Evolutionary conservation across 2,329 filamentous ascomycete species (phyloP).

Genomic region (Ascochyta pisi): DNA sequence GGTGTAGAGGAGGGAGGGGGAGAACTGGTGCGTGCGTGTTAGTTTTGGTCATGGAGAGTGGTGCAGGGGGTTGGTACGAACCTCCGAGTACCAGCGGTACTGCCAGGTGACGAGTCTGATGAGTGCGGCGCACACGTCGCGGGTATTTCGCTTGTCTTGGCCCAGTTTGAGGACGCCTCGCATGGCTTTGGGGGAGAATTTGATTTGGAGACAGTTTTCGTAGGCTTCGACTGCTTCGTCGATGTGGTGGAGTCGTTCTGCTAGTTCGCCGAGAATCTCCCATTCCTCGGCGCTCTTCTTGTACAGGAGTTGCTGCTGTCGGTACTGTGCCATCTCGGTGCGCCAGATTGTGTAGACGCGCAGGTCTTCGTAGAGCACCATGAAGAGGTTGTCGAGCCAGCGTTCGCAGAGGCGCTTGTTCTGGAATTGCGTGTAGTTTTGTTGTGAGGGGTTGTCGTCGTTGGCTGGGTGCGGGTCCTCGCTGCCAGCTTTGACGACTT

Average conservation of each 20-base stretch:
- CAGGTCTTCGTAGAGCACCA: slow-evolving; percentile 98
- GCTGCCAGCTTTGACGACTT: slow-evolving; percentile 75
- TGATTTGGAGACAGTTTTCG: slow-evolving; percentile 81
- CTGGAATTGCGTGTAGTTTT: slow-evolving; percentile 88
- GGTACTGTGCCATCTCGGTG: slow-evolving; percentile 95
- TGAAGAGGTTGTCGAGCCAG: slow-evolving; percentile 98
- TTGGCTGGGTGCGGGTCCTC: slow-evolving; percentile 59
- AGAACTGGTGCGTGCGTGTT: slow-evolving; percentile 66
- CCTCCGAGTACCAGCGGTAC: slow-evolving; percentile 98
- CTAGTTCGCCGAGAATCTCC: slow-evolving; percentile 94
- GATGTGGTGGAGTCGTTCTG: slow-evolving; percentile 88
- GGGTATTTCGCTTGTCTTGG: slow-evolving; percentile 77
- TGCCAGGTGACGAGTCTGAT: slow-evolving; percentile 97
- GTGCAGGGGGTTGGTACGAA: slow-evolving; percentile 38
- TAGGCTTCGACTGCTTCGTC: slow-evolving; percentile 95
- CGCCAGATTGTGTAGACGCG: slow-evolving; percentile 99
- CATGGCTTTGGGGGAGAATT: slow-evolving; percentile 93
- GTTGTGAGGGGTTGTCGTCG: slow-evolving; percentile 63
- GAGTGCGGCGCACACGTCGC: slow-evolving; percentile 81
- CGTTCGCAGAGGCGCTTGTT: slow-evolving; percentile 97
- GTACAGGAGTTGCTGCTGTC: slow-evolving; percentile 91
- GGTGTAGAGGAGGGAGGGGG: slow-evolving; percentile 83
- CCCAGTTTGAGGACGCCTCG: slow-evolving; percentile 82
- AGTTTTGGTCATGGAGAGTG: not conserved
- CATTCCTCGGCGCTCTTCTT: slow-evolving; percentile 97